Conservation (phyloP, 2,329 filamentous ascomycete genomes). For the Colletotrichum sp. region DNA sequence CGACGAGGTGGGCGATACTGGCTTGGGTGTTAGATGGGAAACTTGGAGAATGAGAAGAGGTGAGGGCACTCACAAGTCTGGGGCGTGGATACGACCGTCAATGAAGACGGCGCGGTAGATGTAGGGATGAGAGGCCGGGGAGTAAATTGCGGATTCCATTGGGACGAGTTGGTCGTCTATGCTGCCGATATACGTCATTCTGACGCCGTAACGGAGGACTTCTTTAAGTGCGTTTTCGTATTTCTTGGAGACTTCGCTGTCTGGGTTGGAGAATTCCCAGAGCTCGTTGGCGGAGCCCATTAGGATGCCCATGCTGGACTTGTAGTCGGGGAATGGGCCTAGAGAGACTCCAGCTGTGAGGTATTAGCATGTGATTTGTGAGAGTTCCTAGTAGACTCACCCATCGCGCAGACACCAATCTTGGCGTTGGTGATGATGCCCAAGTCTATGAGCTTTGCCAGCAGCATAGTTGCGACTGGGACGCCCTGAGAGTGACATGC, state of each 20-base stretch:
- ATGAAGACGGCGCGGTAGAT: conserved; percentile 97
- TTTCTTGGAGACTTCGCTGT: conserved; percentile 81
- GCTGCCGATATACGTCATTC: conserved; percentile 88
- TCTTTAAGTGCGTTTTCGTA: conserved; percentile 79
- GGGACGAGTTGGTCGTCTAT: conserved; percentile 97
- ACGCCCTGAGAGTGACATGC: conserved; percentile 96
- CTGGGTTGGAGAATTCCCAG: conserved; percentile 87
- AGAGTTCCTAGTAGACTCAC: conserved; percentile 32
- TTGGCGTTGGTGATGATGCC: conserved; percentile 79
- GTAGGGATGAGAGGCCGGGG: conserved; percentile 85
- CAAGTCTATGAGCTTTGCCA: conserved; percentile 90
- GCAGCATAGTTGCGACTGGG: conserved; percentile 88
- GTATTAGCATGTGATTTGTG: not conserved
- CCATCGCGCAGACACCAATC: conserved; percentile 85
- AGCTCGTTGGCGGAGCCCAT: conserved; percentile 92
- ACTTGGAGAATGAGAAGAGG: not conserved
- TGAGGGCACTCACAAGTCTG: conserved; percentile 72
- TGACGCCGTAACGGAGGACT: conserved; percentile 78
- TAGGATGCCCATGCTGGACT: conserved; percentile 82
- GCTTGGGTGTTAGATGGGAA: not conserved
- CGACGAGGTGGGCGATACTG: conserved; percentile 85
- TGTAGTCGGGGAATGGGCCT: conserved; percentile 91
- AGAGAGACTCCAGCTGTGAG: conserved; percentile 80
- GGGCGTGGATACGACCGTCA: conserved; percentile 88
- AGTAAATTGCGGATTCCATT: conserved; percentile 87